Evolutionary conservation across 164 flowering plant species (phyloP), one percentile per base, ranked within the genome.

Genomic region (Paratinospora sagittata): DNA sequence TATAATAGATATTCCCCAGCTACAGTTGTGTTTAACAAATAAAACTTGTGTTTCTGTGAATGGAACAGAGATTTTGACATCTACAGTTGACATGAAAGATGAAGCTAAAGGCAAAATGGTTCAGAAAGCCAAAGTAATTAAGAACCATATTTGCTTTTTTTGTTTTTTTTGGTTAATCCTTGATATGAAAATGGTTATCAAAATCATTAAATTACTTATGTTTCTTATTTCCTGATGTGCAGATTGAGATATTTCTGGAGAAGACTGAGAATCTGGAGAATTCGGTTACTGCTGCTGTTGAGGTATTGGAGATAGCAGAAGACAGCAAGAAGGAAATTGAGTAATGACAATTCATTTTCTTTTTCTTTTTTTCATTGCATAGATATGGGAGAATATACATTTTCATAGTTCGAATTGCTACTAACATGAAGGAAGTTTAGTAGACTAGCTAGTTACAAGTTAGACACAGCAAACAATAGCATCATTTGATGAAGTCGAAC

Each of bases 11-110:
- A 39, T 34, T 19, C 34, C 2, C 19, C 33, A 63, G 8, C n/a
- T 13, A 63, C 66, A 27, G 36, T 17, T 52, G 0, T 49, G 55
- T 49, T 13, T 49, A 19, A 14, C 7, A 14, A 3, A 8, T 19
- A 19, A 3, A 17, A 17, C 2, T 11, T 52, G n/a, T 49, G 39
- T 27, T 9, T 68, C 27, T 30, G 9, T 55, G 30, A 39, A 72
- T 73, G 52, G 47, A 71, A 74, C 88, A 91, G 95, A 85, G 70
- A 85, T 91, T 61, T 45, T 77, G 74, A 91, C 97, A 71, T 89
- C 97, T 6, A 86, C 93, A 0, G 85, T 91, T 49, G 92, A 84
- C 75, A 85, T 85, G 86, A 88, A 84, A 73, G 97, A 91, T 77
- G 93, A 88, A 73, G 80, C 73, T 71, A 83, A 76, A 67, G 93